Conservation (phyloP, 2,329 filamentous ascomycete genomes). For the Xylaria digitata region DNA sequence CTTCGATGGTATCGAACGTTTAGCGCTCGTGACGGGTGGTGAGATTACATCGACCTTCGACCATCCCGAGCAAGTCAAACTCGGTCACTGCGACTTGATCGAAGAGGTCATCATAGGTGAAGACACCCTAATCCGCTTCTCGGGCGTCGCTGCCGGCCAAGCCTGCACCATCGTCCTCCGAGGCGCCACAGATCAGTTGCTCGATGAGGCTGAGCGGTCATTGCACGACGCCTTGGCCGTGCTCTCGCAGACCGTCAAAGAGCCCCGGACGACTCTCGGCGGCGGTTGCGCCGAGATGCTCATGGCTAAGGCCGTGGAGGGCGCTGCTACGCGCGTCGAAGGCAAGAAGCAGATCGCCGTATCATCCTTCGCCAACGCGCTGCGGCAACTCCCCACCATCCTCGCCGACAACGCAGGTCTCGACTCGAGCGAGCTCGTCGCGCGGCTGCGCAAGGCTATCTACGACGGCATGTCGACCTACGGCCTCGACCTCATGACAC, state of each 20-base stretch:
- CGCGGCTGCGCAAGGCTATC: slow-evolving; percentile 89
- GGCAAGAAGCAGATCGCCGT: slow-evolving; percentile 98
- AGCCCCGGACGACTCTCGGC: slow-evolving; percentile 92
- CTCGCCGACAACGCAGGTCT: slow-evolving; percentile 97
- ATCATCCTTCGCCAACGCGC: slow-evolving; percentile 85
- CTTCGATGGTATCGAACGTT: slow-evolving; percentile 95
- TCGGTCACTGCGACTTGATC: slow-evolving; percentile 93
- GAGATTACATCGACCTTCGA: slow-evolving; percentile 99
- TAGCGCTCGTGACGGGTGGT: slow-evolving; percentile 94
- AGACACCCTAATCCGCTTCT: slow-evolving; percentile 97
- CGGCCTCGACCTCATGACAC: slow-evolving; percentile 87
- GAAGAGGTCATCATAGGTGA: slow-evolving; percentile 99
- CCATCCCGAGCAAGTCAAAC: slow-evolving; percentile 95
- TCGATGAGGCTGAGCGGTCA: slow-evolving; percentile 96
- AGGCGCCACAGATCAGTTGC: slow-evolving; percentile 94
- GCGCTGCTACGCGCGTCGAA: slow-evolving; percentile 90
- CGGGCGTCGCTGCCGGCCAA: slow-evolving; percentile 90
- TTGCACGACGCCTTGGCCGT: slow-evolving; percentile 96
- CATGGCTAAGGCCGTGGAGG: slow-evolving; percentile 98
- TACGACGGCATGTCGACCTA: slow-evolving; percentile 95
- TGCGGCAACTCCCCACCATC: slow-evolving; percentile 94
- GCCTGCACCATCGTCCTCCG: slow-evolving; percentile 97
- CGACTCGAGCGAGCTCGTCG: slow-evolving; percentile 93
- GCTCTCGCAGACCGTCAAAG: slow-evolving; percentile 93
- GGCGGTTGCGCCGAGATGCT: slow-evolving; percentile 98